phyloP scores from a whole-genome alignment of 202 grass and related monocot species.

The Musa balbisiana region DNA sequence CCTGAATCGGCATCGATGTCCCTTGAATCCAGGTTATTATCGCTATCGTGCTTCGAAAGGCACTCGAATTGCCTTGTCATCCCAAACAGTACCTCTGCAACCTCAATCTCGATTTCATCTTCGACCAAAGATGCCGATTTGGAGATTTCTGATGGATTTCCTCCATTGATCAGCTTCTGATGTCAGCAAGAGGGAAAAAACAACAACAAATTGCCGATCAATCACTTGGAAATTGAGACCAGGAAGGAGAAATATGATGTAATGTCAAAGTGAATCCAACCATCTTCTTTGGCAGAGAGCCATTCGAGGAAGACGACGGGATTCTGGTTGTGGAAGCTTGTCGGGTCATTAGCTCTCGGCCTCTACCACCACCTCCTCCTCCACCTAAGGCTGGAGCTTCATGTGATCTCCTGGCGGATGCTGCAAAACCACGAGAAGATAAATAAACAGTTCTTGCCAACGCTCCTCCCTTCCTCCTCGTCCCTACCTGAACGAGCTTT shows the following conservation, averaged over 20 bases:
- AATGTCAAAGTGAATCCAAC: constrained; percentile 3
- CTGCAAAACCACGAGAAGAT: neutral
- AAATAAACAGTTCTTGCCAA: neutral
- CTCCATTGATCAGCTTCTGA: constrained; percentile 53
- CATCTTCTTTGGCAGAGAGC: constrained; percentile 60
- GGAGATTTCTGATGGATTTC: constrained; percentile 40
- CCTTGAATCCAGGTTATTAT: constrained; percentile 43
- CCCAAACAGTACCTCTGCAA: constrained; percentile 92
- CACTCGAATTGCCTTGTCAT: constrained; percentile 66
- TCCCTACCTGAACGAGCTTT: constrained; percentile 79
- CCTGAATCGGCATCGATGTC: constrained; percentile 23
- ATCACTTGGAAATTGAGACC: constrained; percentile 6
- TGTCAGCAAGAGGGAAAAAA: neutral
- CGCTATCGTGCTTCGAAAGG: constrained; percentile 50
- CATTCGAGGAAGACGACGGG: constrained; percentile 38
- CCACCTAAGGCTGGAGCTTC: constrained; percentile 56
- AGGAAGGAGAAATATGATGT: neutral
- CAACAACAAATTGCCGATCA: neutral
- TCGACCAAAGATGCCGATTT: constrained; percentile 75
- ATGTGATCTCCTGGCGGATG: constrained; percentile 62
- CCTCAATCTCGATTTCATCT: constrained; percentile 79
- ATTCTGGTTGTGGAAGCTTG: constrained; percentile 35
- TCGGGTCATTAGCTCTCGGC: constrained; percentile 41
- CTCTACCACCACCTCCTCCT: constrained; percentile 26
- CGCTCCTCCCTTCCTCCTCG: neutral